Conservation (phyloP, 73 alveolate species). For the Durusdinium trenchii region DNA sequence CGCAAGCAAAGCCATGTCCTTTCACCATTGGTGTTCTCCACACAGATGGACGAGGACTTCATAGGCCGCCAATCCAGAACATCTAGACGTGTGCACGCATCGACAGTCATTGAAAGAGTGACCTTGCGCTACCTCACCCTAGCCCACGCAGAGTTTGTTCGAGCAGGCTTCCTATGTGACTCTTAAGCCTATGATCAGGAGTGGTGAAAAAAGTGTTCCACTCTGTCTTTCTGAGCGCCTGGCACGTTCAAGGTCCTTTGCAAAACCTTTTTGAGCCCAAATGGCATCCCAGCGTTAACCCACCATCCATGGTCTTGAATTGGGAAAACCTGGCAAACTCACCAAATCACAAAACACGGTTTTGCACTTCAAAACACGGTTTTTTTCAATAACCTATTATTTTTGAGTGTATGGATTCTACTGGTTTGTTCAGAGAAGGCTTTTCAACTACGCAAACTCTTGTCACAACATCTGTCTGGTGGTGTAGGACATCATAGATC, state of each 20-base stretch:
- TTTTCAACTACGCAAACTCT: too few species aligned
- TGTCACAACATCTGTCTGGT: too few species aligned
- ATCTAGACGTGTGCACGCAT: neutral
- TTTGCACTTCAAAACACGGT: neutral
- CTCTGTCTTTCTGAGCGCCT: constrained; percentile 1
- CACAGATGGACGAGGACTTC: neutral
- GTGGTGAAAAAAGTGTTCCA: too few species aligned
- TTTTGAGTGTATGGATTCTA: neutral
- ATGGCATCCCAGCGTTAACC: neutral
- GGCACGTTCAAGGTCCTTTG: neutral
- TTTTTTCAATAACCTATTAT: neutral
- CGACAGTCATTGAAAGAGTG: neutral
- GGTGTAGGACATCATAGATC: too few species aligned
- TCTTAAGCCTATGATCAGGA: neutral
- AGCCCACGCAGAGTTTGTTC: neutral
- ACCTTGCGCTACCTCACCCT: neutral
- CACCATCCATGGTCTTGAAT: neutral
- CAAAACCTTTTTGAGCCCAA: neutral
- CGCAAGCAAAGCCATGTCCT: neutral
- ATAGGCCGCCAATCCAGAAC: neutral
- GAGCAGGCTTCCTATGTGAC: neutral
- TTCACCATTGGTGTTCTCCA: neutral
- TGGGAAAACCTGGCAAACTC: neutral
- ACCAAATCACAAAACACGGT: neutral
- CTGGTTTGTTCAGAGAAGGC: neutral